These are phyloP conservation scores for Penicillium corylophilum DNA, from an alignment of 2,329 filamentous ascomycete genomes.

Conservation along the genomic window DNA sequence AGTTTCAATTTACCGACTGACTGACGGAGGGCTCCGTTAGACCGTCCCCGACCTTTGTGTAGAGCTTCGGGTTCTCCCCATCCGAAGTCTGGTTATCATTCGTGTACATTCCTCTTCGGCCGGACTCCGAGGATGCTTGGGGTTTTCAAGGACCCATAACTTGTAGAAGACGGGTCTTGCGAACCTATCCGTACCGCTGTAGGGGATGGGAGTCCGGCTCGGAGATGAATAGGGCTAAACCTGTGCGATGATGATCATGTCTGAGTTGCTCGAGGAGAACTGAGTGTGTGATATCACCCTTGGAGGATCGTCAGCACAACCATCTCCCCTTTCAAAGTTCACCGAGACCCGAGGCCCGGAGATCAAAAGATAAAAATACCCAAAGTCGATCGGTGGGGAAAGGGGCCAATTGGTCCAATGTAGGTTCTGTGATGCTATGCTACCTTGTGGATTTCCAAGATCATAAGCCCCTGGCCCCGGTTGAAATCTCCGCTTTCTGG, in stretches of 20 bases:
- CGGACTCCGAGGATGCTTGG: neutral
- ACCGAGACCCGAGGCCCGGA: conserved; percentile 12
- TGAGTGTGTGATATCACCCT: conserved; percentile 9
- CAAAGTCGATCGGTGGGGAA: conserved; percentile 11
- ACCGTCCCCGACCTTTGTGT: conserved; percentile 3
- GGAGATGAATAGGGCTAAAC: neutral
- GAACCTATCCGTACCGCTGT: neutral
- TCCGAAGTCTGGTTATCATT: conserved; percentile 7
- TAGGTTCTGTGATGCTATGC: conserved; percentile 1
- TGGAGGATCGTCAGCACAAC: conserved; percentile 15
- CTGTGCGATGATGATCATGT: neutral
- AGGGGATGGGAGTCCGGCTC: neutral
- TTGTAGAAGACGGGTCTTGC: neutral
- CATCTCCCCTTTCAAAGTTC: conserved; percentile 1
- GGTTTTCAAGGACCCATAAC: neutral
- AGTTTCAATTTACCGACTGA: conserved; percentile 27
- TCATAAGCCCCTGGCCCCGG: neutral
- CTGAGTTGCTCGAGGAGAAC: neutral
- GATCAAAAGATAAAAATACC: conserved; percentile 16
- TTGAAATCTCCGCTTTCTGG: conserved; percentile 6
- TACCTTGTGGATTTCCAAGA: conserved; percentile 2
- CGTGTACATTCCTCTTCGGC: neutral
- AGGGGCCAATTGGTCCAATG: conserved; percentile 1
- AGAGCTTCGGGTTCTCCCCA: neutral
- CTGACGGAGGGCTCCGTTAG: conserved; percentile 3